Percentiles rank a stretch among this genome's conserved stretches.
Conservation (phyloP, 2,329 filamentous ascomycete species). For the Didymella keratinophila region DNA sequence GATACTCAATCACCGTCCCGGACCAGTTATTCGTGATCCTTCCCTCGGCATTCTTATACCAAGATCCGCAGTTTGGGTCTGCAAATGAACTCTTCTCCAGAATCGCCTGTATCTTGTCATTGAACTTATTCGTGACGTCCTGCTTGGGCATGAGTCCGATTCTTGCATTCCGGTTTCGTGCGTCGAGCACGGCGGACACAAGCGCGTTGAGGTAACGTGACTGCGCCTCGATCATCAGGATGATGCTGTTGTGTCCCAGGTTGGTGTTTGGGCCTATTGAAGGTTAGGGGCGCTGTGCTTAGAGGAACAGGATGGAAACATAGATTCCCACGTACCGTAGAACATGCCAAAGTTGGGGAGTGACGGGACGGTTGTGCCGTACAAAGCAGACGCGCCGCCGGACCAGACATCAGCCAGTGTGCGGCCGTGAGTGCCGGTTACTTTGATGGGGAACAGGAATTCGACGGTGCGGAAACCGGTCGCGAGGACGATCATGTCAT, state of each 20-base stretch:
- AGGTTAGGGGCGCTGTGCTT: too few relatives aligned
- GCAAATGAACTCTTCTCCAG: slow-evolving; percentile 60
- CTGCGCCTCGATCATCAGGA: slow-evolving; percentile 69
- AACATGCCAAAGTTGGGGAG: slow-evolving; percentile 66
- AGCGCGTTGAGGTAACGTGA: slow-evolving; percentile 62
- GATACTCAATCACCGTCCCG: slow-evolving; percentile 64
- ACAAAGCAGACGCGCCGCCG: slow-evolving; percentile 60
- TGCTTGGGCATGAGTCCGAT: slow-evolving; percentile 58
- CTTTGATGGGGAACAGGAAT: slow-evolving; percentile 65
- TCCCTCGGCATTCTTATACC: slow-evolving; percentile 65
- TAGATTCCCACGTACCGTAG: slow-evolving; percentile 49
- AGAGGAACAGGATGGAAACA: too few relatives aligned
- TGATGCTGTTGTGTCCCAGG: slow-evolving; percentile 64
- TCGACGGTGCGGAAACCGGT: slow-evolving; percentile 67
- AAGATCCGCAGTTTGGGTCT: slow-evolving; percentile 62
- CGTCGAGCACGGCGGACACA: slow-evolving; percentile 59
- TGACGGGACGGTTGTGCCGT: slow-evolving; percentile 60
- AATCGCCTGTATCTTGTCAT: slow-evolving; percentile 56
- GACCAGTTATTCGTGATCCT: slow-evolving; percentile 66
- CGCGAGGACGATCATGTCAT: slow-evolving; percentile 65
- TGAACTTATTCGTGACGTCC: slow-evolving; percentile 53
- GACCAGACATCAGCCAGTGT: slow-evolving; percentile 62
- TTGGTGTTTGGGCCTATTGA: slow-evolving; percentile 59
- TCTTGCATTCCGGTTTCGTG: slow-evolving; percentile 49
- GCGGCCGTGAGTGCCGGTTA: slow-evolving; percentile 57